Percentiles rank a stretch among this genome's conserved stretches.
phyloP scores from a whole-genome alignment of 1,284 basidiomycete genomes.

The Pseudomicrostroma phylloplanum region DNA sequence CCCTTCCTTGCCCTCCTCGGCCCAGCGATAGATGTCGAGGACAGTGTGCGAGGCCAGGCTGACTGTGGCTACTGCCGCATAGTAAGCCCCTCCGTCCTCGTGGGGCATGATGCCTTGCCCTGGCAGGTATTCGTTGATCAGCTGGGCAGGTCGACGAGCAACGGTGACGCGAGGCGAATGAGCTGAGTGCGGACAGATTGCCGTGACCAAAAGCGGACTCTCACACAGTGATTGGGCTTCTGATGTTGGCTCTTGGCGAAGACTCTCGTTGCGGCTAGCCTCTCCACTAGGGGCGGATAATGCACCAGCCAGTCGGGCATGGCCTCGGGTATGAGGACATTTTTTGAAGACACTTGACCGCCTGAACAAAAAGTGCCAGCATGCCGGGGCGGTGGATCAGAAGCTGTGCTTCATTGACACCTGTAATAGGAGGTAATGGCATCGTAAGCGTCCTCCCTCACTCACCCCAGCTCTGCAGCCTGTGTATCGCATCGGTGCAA shows the following conservation, averaged over 20 bases:
- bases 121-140: conserved; percentile 63
- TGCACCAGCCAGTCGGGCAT: conserved; percentile 63
- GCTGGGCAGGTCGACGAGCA: conserved; percentile 18
- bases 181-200: conserved; percentile 11
- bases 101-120: conserved; percentile 86
- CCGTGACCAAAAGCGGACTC: conserved; percentile 63
- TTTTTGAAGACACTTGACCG: conserved; percentile 62
- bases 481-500: not conserved
- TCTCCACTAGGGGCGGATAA: conserved; percentile 65
- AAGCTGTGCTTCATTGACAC: not conserved
- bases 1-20: conserved; percentile 18
- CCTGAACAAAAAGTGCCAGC: conserved; percentile 49
- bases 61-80: conserved; percentile 79
- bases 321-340: conserved; percentile 59
- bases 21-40: conserved; percentile 76
- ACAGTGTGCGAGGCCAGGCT: conserved; percentile 76
- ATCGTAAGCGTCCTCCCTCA: not conserved
- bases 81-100: conserved; percentile 82
- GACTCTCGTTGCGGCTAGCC: conserved; percentile 60
- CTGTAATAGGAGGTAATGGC: no score
- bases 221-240: conserved; percentile 69
- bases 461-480: conserved; percentile 41
- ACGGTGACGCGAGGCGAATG: conserved; percentile 4
- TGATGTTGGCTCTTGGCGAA: conserved; percentile 63
- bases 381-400: no score